phyloP scores from a whole-genome alignment of 345 rosid genomes.

The Hypericum perforatum region DNA sequence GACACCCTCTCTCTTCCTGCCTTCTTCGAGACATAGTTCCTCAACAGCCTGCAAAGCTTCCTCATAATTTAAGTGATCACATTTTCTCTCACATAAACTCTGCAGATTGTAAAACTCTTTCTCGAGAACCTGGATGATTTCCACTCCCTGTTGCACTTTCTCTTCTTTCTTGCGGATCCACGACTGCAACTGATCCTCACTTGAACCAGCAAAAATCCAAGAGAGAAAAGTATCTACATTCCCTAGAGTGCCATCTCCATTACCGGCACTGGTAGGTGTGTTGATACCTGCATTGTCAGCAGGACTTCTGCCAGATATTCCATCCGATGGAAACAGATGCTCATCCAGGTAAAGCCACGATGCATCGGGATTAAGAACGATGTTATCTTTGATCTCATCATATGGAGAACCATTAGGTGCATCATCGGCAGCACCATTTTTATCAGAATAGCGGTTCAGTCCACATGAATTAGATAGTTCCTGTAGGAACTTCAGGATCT shows the following conservation, averaged over 20 bases:
- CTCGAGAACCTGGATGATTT: constrained; percentile 65
- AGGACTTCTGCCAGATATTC: constrained; percentile 13
- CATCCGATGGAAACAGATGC: constrained; percentile 30
- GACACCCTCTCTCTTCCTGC: constrained; percentile 60
- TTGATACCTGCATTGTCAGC: constrained; percentile 20
- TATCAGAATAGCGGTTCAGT: constrained; percentile 62
- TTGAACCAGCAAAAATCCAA: constrained; percentile 78
- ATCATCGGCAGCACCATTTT: constrained; percentile 35
- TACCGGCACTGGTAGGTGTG: constrained; percentile 21
- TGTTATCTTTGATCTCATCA: constrained; percentile 46
- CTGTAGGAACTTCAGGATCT: constrained; percentile 80
- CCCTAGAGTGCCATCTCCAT: constrained; percentile 25
- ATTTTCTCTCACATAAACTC: constrained; percentile 74
- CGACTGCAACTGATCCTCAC: constrained; percentile 50
- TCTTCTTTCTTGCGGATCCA: constrained; percentile 71
- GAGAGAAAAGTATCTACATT: constrained; percentile 51
- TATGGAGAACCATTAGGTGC: constrained; percentile 22
- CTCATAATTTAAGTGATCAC: constrained; percentile 65
- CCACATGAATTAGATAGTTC: constrained; percentile 69
- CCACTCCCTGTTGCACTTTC: constrained; percentile 59
- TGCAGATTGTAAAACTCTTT: constrained; percentile 70
- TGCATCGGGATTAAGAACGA: constrained; percentile 51
- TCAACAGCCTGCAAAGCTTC: constrained; percentile 79
- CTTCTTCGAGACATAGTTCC: constrained; percentile 74
- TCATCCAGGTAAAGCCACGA: constrained; percentile 58